A percentile compares a stretch with the other conserved stretches of the same genome.
These are phyloP conservation scores for Candida coquimbonensis DNA, from an alignment of 805 yeast genomes.

Conservation along the genomic window DNA sequence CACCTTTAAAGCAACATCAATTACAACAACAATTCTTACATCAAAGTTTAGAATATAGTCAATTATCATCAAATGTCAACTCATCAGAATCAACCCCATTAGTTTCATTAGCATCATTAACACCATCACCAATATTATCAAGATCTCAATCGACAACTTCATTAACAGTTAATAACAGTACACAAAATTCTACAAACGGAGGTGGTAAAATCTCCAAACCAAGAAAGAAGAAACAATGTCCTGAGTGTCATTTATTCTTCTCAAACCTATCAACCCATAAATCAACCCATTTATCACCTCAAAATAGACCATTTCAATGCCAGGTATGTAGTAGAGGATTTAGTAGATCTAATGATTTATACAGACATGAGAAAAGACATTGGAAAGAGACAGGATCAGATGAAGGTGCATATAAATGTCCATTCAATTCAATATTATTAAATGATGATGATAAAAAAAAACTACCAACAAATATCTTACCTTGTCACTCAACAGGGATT, in stretches of 20 bases:
- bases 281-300: conserved; percentile 67
- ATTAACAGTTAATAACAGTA: not conserved
- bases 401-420: conserved; percentile 72
- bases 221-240: conserved; percentile 65
- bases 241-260: conserved; percentile 59
- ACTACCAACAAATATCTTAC: conserved; percentile 3
- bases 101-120: conserved; percentile 7
- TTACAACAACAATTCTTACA: not conserved
- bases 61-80: conserved; percentile 2
- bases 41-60: not conserved
- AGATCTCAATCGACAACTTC: not conserved
- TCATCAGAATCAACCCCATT: conserved; percentile 13
- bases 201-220: conserved; percentile 26
- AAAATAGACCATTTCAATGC: conserved; percentile 73
- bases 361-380: conserved; percentile 81
- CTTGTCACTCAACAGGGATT: conserved; percentile 78
- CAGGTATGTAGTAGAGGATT: conserved; percentile 76
- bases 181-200: too few relatives aligned
- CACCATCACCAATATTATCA: conserved; percentile 4
- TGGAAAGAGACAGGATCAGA: conserved; percentile 66
- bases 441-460: not conserved
- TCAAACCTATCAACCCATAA: conserved; percentile 80
- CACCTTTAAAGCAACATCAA: conserved; percentile 2
- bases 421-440: conserved; percentile 40
- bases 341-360: conserved; percentile 79